Evolutionary conservation across 2,329 filamentous ascomycete species (phyloP), one percentile per base, ranked within the genome.

Genomic region (Clarireedia sp.): DNA sequence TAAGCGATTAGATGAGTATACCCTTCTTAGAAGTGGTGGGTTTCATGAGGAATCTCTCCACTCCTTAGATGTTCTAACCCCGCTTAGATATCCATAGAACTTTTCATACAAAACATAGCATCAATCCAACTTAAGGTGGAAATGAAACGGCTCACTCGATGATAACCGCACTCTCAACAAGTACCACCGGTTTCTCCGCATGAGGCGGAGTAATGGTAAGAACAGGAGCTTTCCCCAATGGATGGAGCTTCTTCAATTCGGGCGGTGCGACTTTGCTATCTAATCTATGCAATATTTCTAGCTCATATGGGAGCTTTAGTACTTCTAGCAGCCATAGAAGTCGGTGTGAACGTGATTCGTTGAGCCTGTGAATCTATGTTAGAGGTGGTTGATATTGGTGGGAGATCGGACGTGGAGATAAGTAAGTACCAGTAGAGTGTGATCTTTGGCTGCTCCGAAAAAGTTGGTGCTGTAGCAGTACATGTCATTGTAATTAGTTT

Each of bases 211-310:
- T 73, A 63, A 96, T 75, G 8, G 80, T 81, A 61, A 97, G 74
- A 43, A 92, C 74, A 0, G 92, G 92, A 1, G 89, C 90, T 70
- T 96, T 96, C 59, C 92, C 92, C 3, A 96, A 77, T 0, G 89
- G 86, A 66, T 96, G 90, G 38, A 95, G 73, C 60, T 89, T 77
- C 66, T 87, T 85, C 46, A 96, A 78, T 65, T 88, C 86, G 0
- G 82, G 75, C 3, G 89, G 89, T 1, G 91, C 91, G 64, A 75
- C 78, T 54, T 85, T 79, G 56, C 74, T 66, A 54, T 71, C 73
- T 60, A 76, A 68, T 52, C 91, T 85, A 70, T 89, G 89, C 77
- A 87, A 94, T 53, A 86, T 78, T 66, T 92, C 82, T 56, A 96
- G 73, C 59, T 91, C 82, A 72, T 95, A 96, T 26, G 85, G 78